Percentiles rank a stretch among this genome's conserved stretches.
Conservation (phyloP, 164 flowering plant genomes). For the Piper betle region DNA sequence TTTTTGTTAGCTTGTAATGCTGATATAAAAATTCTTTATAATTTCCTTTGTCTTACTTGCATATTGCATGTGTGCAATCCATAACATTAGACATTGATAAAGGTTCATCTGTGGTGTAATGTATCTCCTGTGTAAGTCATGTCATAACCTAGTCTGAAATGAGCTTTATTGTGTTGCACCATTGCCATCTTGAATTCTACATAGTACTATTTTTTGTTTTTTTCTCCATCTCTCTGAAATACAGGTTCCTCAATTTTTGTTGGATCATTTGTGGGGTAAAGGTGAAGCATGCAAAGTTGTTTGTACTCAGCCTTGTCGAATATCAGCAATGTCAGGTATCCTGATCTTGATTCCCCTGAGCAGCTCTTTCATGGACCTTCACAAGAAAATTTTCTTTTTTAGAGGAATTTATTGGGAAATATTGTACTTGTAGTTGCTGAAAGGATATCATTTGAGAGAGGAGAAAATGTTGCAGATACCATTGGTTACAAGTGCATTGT, state of each 20-base stretch:
- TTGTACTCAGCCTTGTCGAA: conserved; percentile 94
- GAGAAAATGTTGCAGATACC: conserved; percentile 67
- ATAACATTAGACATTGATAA: not conserved
- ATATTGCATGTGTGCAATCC: not conserved
- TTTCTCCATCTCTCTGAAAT: not conserved
- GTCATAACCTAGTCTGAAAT: not conserved
- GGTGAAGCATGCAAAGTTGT: conserved; percentile 73
- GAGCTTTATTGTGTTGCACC: no score
- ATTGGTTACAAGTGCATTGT: conserved; percentile 78
- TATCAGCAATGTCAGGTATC: conserved; percentile 82
- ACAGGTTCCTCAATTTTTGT: conserved; percentile 89
- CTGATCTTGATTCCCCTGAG: conserved; percentile 1
- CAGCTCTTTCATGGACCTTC: not conserved
- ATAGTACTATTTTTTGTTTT: no score
- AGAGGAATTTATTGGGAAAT: not conserved
- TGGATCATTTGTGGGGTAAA: conserved; percentile 79
- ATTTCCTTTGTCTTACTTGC: not conserved
- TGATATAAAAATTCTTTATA: not conserved
- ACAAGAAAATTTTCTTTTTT: not conserved
- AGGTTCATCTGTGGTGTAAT: not conserved
- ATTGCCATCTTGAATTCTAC: not conserved
- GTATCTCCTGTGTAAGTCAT: not conserved
- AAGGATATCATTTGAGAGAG: conserved; percentile 83
- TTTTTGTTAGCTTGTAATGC: not conserved
- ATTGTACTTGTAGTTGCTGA: conserved; percentile 59